Evolutionary conservation across 2,329 filamentous ascomycete genomes (phyloP).

Genomic region (Ascosphaera aggregata): DNA sequence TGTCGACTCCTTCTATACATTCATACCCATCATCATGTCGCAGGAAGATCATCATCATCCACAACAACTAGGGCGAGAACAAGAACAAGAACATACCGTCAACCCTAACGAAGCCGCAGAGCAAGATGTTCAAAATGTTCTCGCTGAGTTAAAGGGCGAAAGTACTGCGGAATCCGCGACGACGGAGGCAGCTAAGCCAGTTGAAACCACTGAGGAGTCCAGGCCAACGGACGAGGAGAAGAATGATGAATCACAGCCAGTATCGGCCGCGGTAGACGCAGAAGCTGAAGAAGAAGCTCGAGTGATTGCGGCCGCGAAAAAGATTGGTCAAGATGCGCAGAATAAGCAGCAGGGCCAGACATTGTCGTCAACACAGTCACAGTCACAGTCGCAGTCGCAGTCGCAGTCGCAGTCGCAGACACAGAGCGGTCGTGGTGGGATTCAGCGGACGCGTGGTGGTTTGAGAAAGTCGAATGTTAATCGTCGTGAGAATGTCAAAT

Average conservation of each 20-base stretch:
- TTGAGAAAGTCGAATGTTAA: constrained; percentile 9
- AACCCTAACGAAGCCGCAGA: constrained; percentile 19
- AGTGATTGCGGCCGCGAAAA: constrained; percentile 6
- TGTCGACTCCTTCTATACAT: neutral
- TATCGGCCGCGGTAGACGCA: constrained; percentile 15
- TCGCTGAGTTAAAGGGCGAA: constrained; percentile 21
- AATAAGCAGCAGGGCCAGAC: constrained; percentile 6
- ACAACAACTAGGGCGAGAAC: too few relatives aligned
- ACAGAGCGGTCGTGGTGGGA: constrained; percentile 10
- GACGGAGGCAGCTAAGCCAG: constrained; percentile 3
- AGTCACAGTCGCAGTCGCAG: too few relatives aligned
- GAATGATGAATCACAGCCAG: constrained; percentile 14
- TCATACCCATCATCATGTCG: constrained; percentile 3
- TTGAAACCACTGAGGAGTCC: constrained; percentile 2
- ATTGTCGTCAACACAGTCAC: too few relatives aligned
- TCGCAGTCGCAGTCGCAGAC: constrained; percentile 1
- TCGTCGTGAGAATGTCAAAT: constrained; percentile 38
- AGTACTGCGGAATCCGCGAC: neutral
- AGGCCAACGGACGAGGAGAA: too few relatives aligned
- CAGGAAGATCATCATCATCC: too few relatives aligned
- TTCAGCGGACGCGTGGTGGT: constrained; percentile 5
- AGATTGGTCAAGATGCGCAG: constrained; percentile 6
- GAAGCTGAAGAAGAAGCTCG: constrained; percentile 14
- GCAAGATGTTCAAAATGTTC: constrained; percentile 22
- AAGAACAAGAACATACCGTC: constrained; percentile 14